Percentiles rank a stretch among this genome's conserved stretches.
phyloP scores from a whole-genome alignment of 75 land plant species.

The Pinus taeda region DNA sequence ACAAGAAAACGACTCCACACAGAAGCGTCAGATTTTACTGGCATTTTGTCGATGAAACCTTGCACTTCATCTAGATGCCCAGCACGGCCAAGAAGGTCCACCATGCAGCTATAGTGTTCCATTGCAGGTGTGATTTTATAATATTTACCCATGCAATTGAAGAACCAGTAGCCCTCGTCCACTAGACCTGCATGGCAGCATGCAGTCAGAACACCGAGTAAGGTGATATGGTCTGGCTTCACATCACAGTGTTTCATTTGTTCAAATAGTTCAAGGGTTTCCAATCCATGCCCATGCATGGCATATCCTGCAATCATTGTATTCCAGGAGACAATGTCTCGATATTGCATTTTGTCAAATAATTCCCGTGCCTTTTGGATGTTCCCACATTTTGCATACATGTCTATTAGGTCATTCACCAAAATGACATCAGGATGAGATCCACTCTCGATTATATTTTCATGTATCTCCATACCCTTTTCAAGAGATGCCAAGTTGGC shows the following conservation, averaged over 20 bases:
- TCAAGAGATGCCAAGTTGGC: conserved; percentile 9
- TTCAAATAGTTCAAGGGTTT: background rate
- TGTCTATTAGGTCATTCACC: conserved; percentile 17
- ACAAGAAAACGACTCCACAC: conserved; percentile 6
- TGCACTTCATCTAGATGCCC: conserved; percentile 9
- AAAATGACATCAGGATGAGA: conserved; percentile 2
- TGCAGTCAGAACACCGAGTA: conserved; percentile 3
- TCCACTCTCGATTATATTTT: background rate
- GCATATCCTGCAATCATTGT: conserved; percentile 17
- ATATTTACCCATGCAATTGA: conserved; percentile 5
- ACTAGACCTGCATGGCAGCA: conserved; percentile 1
- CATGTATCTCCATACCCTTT: conserved; percentile 21
- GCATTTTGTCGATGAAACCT: background rate
- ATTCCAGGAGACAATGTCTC: conserved; percentile 16
- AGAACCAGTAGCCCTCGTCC: conserved; percentile 2
- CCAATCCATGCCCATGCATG: background rate
- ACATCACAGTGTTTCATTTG: background rate
- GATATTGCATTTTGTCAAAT: conserved; percentile 11
- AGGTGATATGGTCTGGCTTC: background rate
- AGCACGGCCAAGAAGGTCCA: conserved; percentile 11
- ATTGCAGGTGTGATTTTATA: background rate
- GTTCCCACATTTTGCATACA: conserved; percentile 24
- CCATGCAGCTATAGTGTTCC: conserved; percentile 1
- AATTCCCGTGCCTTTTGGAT: conserved; percentile 3
- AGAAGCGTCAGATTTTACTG: background rate